Base-by-base conservation (phyloP, 495 filamentous ascomycete genomes). In the Talaromyces borbonicus region DNA sequence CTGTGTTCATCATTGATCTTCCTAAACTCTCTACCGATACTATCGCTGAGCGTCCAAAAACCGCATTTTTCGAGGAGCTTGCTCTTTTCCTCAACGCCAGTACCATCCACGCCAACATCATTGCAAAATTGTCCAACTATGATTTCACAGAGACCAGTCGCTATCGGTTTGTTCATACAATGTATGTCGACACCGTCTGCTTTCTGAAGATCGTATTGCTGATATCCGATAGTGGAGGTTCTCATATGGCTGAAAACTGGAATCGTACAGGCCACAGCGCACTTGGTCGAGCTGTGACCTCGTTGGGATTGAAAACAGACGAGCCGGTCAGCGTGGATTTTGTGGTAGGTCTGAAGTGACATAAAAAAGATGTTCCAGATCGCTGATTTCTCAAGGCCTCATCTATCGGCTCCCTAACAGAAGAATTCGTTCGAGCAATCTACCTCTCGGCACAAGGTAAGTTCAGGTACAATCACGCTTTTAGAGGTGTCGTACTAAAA, bases 1-100 rank as follows among this genome's bases (percentile, higher is more conserved):
- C 77, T 50, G 78, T 85, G 2, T 95, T 94, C 52, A 58, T 95
- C 4, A 85, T 95, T 49, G 89, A 95, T 56, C 74, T 95, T 8
- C 89, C 89, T 0, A 72, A 74, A 19, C 66, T 74, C 8, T 46
- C 61, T 7, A 6, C 50, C 61, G 11, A 54, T 61, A 47, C 63
- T 19, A 23, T 54, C 22, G 48, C 49, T 8, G 50, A 54, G 3
- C 53, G 63, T 2, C 47, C 71, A 0, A 62, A 78, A 19, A 79
- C 81, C 0, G 43, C 53, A 2, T 95, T 95, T 57, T 79, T 75
- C 26, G 63, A 79, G 35, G 83, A 90, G 11, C 63, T 95, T 11
- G 54, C 75, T 3, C 74, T 80, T 52, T 95, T 92, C 49, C 66
- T 90, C 2, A 62, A 69, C 23, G 80, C 85, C 3, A 79, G 78